Evolutionary conservation across 495 filamentous ascomycete species (phyloP).

Genomic region (Venustampulla echinocandica): DNA sequence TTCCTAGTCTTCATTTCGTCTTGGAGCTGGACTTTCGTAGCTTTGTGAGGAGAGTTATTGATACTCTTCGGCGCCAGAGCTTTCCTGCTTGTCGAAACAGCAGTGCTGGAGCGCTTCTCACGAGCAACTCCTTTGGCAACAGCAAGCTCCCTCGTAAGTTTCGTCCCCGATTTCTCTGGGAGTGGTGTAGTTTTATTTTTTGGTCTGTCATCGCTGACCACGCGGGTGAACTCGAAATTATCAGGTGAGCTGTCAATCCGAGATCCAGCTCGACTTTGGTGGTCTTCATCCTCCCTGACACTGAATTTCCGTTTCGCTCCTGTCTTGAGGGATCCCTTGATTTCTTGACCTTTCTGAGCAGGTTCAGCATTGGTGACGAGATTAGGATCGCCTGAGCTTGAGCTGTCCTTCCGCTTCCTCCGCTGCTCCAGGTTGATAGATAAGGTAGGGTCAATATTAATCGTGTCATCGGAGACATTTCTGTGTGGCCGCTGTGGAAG

Average conservation of each 20-base stretch:
- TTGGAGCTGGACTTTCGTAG: constrained; percentile 13
- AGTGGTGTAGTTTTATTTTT: constrained; percentile 4
- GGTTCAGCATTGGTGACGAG: background rate
- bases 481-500: constrained; percentile 22
- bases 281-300: constrained; percentile 40
- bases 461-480: constrained; percentile 12
- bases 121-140: constrained; percentile 13
- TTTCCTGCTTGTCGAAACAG: constrained; percentile 29
- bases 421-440: constrained; percentile 43
- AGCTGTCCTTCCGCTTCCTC: constrained; percentile 40
- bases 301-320: constrained; percentile 58
- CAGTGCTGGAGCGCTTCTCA: constrained; percentile 5
- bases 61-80: constrained; percentile 52
- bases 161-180: constrained; percentile 15
- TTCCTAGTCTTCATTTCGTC: constrained; percentile 13
- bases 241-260: constrained; percentile 24
- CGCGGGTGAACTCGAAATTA: constrained; percentile 40
- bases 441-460: constrained; percentile 21
- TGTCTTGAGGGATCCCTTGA: constrained; percentile 27
- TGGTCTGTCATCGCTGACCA: constrained; percentile 8
- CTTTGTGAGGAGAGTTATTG: constrained; percentile 39
- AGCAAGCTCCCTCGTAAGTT: constrained; percentile 16
- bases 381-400: constrained; percentile 9
- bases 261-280: constrained; percentile 22
- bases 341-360: background rate